Percentiles rank a stretch among this genome's conserved stretches.
These are phyloP conservation scores for Ceriops tagal DNA, from an alignment of 345 rosid species.

Conservation along the genomic window DNA sequence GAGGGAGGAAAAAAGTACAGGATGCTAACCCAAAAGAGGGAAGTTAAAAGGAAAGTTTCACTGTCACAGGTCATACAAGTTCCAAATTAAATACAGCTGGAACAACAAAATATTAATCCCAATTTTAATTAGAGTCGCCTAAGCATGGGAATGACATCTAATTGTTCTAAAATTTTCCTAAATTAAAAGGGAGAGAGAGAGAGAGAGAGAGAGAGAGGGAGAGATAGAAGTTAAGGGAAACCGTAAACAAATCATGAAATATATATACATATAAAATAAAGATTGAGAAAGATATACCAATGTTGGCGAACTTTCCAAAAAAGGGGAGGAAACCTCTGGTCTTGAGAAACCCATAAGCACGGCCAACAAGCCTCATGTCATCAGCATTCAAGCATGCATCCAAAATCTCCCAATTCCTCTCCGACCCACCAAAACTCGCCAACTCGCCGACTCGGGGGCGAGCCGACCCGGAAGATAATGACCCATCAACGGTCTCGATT, in stretches of 20 bases:
- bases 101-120: no score
- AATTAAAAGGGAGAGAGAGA: no score
- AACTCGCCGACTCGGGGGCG: slow-evolving; percentile 29
- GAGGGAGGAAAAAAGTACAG: no score
- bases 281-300: slow-evolving; percentile 37
- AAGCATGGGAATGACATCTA: no score
- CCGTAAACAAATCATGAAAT: neutral
- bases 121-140: no score
- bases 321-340: slow-evolving; percentile 58
- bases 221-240: no score
- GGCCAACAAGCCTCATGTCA: slow-evolving; percentile 78
- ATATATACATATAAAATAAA: neutral
- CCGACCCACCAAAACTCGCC: slow-evolving; percentile 31
- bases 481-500: slow-evolving; percentile 10
- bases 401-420: slow-evolving; percentile 76
- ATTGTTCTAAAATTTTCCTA: no score
- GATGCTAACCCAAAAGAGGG: no score
- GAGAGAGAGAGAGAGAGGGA: no score
- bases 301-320: slow-evolving; percentile 67
- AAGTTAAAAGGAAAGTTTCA: no score
- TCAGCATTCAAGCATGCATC: slow-evolving; percentile 91
- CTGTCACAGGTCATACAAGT: no score
- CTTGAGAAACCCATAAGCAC: slow-evolving; percentile 62
- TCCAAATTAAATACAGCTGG: no score
- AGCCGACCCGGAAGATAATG: slow-evolving; percentile 18